Conservation (phyloP, 2,329 filamentous ascomycete species). For the Penicillium paneum region DNA sequence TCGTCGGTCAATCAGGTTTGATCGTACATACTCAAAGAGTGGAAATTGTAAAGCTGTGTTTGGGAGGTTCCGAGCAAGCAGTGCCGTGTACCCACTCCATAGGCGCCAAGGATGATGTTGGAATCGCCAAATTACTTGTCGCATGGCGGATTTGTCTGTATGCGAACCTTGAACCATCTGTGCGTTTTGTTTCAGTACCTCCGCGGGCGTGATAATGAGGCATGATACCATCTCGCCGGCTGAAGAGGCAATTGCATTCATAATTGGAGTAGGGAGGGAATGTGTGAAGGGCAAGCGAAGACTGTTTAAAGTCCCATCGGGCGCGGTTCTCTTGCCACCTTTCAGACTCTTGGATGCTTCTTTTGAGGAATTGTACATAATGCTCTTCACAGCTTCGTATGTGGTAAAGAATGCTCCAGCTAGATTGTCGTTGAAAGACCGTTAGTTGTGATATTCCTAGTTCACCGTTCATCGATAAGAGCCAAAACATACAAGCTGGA, state of each 20-base stretch:
- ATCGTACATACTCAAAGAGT: constrained; percentile 71
- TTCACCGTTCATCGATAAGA: background rate
- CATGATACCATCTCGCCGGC: constrained; percentile 81
- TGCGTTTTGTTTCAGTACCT: constrained; percentile 91
- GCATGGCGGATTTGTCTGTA: constrained; percentile 45
- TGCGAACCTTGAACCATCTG: constrained; percentile 63
- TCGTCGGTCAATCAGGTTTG: constrained; percentile 49
- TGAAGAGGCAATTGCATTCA: constrained; percentile 71
- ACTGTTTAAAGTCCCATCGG: background rate
- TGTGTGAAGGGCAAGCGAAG: constrained; percentile 27
- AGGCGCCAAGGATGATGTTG: constrained; percentile 53
- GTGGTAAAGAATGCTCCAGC: constrained; percentile 87
- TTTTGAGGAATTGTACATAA: constrained; percentile 54
- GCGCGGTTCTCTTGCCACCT: background rate
- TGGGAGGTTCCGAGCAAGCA: constrained; percentile 78
- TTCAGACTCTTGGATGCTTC: constrained; percentile 4
- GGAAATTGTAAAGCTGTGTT: constrained; percentile 89
- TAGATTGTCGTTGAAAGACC: constrained; percentile 28
- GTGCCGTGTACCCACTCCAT: constrained; percentile 72
- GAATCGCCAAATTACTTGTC: constrained; percentile 58
- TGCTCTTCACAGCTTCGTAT: constrained; percentile 72
- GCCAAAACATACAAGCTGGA: constrained; percentile 64
- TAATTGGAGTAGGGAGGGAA: constrained; percentile 62
- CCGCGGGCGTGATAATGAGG: constrained; percentile 79
- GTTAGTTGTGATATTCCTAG: background rate